A percentile compares a stretch with the other conserved stretches of the same genome.
Evolutionary conservation across 805 yeast species (phyloP).

Genomic region (Starmerella powellii): DNA sequence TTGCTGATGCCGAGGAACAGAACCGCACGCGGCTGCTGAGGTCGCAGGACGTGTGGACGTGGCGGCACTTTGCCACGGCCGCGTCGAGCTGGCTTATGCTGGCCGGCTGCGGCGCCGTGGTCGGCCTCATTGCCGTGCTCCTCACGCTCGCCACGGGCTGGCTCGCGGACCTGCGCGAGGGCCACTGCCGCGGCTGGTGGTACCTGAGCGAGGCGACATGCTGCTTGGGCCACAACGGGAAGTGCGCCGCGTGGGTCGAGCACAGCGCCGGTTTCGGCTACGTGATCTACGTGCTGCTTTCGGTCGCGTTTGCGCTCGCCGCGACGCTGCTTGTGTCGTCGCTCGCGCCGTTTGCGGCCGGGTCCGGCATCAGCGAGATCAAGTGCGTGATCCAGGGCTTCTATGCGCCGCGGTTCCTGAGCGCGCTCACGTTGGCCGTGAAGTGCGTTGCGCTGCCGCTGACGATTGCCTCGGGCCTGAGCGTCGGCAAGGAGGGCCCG

Average conservation of each 20-base stretch:
- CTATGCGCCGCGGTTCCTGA: constrained; percentile 62
- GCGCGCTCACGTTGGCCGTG: constrained; percentile 55
- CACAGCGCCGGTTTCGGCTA: constrained; percentile 48
- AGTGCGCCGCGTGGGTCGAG: constrained; percentile 52
- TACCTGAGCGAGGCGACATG: constrained; percentile 67
- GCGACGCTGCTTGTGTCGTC: constrained; percentile 59
- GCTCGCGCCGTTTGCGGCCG: constrained; percentile 86
- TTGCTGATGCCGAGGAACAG: constrained; percentile 38
- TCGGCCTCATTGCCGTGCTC: constrained; percentile 75
- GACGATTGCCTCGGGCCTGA: constrained; percentile 83
- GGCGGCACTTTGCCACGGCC: constrained; percentile 17
- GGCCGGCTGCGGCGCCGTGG: constrained; percentile 57
- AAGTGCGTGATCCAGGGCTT: constrained; percentile 91
- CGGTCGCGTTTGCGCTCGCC: constrained; percentile 47
- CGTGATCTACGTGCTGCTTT: constrained; percentile 43
- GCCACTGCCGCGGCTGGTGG: constrained; percentile 61
- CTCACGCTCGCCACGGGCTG: constrained; percentile 76
- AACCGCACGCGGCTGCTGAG: constrained; percentile 20
- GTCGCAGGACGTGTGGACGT: neutral
- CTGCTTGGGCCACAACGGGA: constrained; percentile 50
- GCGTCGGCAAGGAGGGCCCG: constrained; percentile 97
- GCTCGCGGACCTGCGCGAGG: constrained; percentile 65
- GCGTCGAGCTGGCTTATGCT: constrained; percentile 61
- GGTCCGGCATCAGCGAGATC: constrained; percentile 94
- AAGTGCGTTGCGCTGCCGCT: constrained; percentile 76